phyloP scores from a whole-genome alignment of 202 grass and related monocot species.

The Digitaria exilis region DNA sequence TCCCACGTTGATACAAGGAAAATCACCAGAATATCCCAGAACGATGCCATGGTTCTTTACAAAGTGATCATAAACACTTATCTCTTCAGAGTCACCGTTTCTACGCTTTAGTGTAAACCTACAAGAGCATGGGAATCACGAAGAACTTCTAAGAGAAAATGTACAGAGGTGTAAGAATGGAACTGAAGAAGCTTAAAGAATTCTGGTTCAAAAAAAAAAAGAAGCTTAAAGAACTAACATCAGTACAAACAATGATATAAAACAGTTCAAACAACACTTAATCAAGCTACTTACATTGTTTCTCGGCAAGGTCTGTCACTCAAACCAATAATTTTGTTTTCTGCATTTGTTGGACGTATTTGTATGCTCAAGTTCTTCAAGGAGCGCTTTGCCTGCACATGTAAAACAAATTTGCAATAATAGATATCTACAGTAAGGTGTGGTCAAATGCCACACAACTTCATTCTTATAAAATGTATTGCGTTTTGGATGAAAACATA shows the following conservation, averaged over 20 bases:
- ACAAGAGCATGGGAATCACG: background rate
- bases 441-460: background rate
- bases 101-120: slow-evolving; percentile 69
- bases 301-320: slow-evolving; percentile 66
- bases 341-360: slow-evolving; percentile 55
- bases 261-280: background rate
- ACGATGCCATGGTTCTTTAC: slow-evolving; percentile 58
- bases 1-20: slow-evolving; percentile 85
- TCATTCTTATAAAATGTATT: background rate
- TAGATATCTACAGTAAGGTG: background rate
- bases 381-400: slow-evolving; percentile 57
- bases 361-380: slow-evolving; percentile 79
- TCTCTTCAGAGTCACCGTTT: slow-evolving; percentile 52
- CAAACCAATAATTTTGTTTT: slow-evolving; percentile 81
- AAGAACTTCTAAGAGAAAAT: slow-evolving; percentile 20
- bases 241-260: background rate
- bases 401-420: background rate
- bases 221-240: background rate
- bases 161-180: background rate
- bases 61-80: slow-evolving; percentile 78
- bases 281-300: slow-evolving; percentile 46
- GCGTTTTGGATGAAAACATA: background rate
- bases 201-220: no score
- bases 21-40: slow-evolving; percentile 58
- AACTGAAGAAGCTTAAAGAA: background rate